phyloP scores from a whole-genome alignment of 2,329 filamentous ascomycete genomes.

The Cordyceps pruinosa region DNA sequence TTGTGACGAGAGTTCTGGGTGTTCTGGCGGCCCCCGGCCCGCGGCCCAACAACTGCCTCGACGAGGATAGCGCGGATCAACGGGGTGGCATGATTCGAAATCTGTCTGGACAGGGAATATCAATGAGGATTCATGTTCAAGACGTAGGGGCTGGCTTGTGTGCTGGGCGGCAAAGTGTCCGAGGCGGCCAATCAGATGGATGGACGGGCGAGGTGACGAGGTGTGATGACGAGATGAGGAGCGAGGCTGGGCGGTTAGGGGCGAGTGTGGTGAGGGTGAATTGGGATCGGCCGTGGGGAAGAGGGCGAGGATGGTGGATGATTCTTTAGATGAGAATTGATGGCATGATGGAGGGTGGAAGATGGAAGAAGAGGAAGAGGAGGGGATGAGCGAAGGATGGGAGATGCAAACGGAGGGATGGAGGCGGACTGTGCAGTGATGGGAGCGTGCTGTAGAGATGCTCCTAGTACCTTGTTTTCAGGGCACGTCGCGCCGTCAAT shows the following conservation, averaged over 20 bases:
- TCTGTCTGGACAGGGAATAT: background rate
- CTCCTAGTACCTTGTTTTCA: no score
- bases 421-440: no score
- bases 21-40: background rate
- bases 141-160: background rate
- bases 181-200: constrained; percentile 4
- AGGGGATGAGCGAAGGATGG: no score
- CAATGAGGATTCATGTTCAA: background rate
- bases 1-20: background rate
- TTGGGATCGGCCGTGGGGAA: background rate
- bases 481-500: background rate
- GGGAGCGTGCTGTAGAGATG: no score
- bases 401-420: no score
- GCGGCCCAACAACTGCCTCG: background rate
- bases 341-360: background rate
- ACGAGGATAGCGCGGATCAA: background rate
- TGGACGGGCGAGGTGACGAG: background rate
- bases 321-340: no score
- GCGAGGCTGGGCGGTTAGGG: background rate
- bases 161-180: constrained; percentile 5
- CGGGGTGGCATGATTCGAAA: background rate
- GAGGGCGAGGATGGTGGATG: background rate
- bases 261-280: background rate
- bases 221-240: background rate
- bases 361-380: background rate